A percentile compares a stretch with the other conserved stretches of the same genome.
These are phyloP conservation scores for Paramecium primaurelia DNA, from an alignment of 73 alveolate genomes.

Conservation along the genomic window DNA sequence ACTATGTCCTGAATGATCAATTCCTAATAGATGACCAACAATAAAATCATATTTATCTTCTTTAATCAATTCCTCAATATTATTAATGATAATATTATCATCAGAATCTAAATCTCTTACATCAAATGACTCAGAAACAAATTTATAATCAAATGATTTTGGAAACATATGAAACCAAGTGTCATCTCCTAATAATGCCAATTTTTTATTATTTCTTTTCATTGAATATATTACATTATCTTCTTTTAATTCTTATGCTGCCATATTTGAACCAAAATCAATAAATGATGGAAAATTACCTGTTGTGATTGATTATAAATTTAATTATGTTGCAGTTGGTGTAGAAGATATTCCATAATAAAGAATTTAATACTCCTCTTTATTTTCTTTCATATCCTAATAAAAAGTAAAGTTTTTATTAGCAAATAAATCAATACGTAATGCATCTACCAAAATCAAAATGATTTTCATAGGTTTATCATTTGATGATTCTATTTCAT, in stretches of 20 bases:
- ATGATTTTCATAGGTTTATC: not conserved
- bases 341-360: not conserved
- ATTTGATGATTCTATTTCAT: not conserved
- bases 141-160: conserved; percentile 37
- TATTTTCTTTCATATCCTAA: not conserved
- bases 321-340: not conserved
- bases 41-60: not conserved
- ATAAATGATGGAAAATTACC: conserved; percentile 23
- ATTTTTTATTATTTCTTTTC: conserved; percentile 1
- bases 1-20: conserved; percentile 82
- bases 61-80: not conserved
- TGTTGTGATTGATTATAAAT: not conserved
- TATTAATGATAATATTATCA: not conserved
- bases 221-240: conserved; percentile 61
- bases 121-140: conserved; percentile 68
- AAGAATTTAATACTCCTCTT: not conserved
- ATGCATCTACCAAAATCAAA: not conserved
- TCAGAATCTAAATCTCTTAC: conserved; percentile 72
- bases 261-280: not conserved
- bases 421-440: not conserved
- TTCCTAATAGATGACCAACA: conserved; percentile 72
- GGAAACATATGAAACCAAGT: conserved; percentile 79
- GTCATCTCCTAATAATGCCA: conserved; percentile 78
- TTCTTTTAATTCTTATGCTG: not conserved
- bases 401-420: not conserved